These are phyloP conservation scores for Rhynchospora pubera DNA, from an alignment of 176 grass and related monocot species.

Conservation along the genomic window DNA sequence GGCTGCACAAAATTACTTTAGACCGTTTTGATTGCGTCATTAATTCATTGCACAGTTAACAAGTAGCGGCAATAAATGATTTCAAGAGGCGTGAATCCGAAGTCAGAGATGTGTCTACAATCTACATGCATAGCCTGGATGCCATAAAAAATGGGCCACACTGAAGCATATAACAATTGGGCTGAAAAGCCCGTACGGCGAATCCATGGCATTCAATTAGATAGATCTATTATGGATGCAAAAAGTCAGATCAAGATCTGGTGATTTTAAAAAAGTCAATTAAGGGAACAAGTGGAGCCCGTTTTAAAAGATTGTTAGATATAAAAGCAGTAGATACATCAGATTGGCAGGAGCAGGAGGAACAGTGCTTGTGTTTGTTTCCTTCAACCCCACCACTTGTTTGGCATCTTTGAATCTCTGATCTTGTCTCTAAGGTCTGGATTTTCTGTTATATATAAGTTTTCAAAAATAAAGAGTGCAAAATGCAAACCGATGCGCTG, in stretches of 20 bases:
- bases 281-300: neutral
- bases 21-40: neutral
- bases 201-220: slow-evolving; percentile 15
- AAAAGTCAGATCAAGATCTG: neutral
- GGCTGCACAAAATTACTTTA: neutral
- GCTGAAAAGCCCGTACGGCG: slow-evolving; percentile 3
- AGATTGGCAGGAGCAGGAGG: neutral
- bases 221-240: neutral
- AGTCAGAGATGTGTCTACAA: neutral
- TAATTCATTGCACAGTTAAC: neutral
- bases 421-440: neutral
- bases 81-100: neutral
- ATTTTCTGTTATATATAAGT: neutral
- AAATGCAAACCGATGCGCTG: neutral
- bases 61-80: neutral
- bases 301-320: neutral
- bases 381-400: neutral
- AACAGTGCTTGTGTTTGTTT: neutral
- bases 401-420: neutral
- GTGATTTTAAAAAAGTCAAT: neutral
- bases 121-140: neutral
- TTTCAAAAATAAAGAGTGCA: neutral
- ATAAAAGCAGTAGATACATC: neutral
- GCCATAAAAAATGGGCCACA: slow-evolving; percentile 13
- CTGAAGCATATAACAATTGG: neutral